Conservation (phyloP, 345 rosid species). For the Ricinus communis region DNA sequence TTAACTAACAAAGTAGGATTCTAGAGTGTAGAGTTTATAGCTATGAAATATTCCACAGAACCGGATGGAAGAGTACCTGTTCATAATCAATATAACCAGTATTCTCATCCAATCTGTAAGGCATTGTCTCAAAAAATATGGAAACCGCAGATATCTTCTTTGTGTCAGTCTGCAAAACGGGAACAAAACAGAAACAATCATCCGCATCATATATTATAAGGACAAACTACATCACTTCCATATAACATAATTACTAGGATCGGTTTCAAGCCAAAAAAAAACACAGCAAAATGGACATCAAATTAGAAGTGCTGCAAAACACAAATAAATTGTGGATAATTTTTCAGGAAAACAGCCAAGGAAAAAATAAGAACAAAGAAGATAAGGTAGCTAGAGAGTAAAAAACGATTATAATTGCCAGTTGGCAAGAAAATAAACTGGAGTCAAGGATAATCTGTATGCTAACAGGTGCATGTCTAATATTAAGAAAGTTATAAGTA, state of each 20-base stretch:
- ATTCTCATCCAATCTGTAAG: conserved; percentile 84
- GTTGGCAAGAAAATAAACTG: background rate
- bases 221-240: background rate
- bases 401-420: background rate
- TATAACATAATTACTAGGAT: background rate
- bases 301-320: background rate
- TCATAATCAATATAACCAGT: conserved; percentile 93
- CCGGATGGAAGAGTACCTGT: conserved; percentile 50
- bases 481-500: conserved; percentile 21
- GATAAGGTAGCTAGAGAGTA: background rate
- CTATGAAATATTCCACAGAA: conserved; percentile 4
- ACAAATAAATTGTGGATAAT: background rate
- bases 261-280: too few relatives aligned
- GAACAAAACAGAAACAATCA: conserved; percentile 14
- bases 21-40: background rate
- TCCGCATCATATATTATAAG: conserved; percentile 1
- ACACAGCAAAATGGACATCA: background rate
- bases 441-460: background rate
- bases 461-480: background rate
- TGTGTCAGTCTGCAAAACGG: conserved; percentile 71
- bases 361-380: background rate
- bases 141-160: conserved; percentile 97
- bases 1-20: background rate
- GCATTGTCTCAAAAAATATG: conserved; percentile 95
- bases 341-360: background rate